Evolutionary conservation across 1,284 basidiomycete genomes (phyloP).

Genomic region (Takashimella tepidaria): DNA sequence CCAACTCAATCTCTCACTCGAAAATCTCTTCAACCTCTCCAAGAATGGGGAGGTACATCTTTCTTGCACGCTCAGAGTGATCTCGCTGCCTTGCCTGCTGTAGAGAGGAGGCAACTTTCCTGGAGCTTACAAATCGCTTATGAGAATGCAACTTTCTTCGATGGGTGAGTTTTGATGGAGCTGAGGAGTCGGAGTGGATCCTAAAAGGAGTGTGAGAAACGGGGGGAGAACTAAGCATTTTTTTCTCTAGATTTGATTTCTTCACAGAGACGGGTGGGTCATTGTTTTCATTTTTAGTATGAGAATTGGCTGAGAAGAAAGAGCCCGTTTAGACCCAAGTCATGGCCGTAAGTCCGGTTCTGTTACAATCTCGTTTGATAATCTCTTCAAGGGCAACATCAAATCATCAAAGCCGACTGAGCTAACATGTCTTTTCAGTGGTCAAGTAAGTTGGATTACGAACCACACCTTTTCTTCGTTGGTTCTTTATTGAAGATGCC

Average conservation of each 20-base stretch:
- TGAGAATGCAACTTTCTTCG: conserved; percentile 40
- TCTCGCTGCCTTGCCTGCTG: not conserved
- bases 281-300: not conserved
- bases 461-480: too few species aligned
- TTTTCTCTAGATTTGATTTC: conserved; percentile 40
- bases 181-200: not conserved
- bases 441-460: conserved; percentile 2
- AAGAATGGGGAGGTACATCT: too few species aligned
- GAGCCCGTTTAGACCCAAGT: conserved; percentile 41
- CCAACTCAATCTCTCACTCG: too few species aligned
- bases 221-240: too few species aligned
- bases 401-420: not conserved
- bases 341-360: conserved; percentile 37
- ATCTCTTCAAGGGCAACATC: too few species aligned
- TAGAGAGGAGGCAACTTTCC: not conserved
- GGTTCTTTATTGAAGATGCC: too few species aligned
- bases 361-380: too few species aligned
- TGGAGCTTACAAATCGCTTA: conserved; percentile 37
- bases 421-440: not conserved
- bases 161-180: conserved; percentile 26
- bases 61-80: too few species aligned
- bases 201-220: conserved; percentile 1
- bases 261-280: conserved; percentile 27
- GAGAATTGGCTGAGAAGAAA: too few species aligned
- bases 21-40: too few species aligned